Evolutionary conservation across 1,284 basidiomycete species (phyloP).

Genomic region (Inonotus hispidus): DNA sequence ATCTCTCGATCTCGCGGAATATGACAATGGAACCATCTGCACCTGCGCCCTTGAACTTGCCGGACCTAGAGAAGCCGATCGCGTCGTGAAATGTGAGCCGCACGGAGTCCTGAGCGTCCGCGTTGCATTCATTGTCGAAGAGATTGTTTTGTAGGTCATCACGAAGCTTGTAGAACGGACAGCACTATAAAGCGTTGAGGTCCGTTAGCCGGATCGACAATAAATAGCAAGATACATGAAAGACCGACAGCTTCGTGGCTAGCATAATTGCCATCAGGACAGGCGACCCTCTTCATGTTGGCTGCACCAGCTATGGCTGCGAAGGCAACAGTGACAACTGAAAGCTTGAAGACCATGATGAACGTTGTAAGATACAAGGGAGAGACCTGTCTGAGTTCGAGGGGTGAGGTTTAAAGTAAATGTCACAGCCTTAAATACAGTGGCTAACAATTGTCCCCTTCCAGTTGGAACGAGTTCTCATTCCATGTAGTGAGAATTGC

Average conservation of each 20-base stretch:
- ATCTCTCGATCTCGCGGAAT: slow-evolving; percentile 13
- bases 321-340: slow-evolving; percentile 10
- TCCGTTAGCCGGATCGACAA: background rate
- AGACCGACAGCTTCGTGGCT: slow-evolving; percentile 17
- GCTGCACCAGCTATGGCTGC: slow-evolving; percentile 15
- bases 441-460: background rate
- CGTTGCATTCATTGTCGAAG: slow-evolving; percentile 21
- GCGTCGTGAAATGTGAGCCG: slow-evolving; percentile 27
- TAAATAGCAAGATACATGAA: too few species aligned
- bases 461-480: background rate
- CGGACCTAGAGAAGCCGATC: slow-evolving; percentile 23
- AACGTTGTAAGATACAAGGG: too few species aligned
- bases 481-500: background rate
- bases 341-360: slow-evolving; percentile 16
- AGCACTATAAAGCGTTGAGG: slow-evolving; percentile 12
- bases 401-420: background rate
- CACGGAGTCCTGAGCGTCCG: slow-evolving; percentile 23
- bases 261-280: slow-evolving; percentile 20
- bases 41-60: slow-evolving; percentile 14
- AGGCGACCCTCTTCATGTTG: slow-evolving; percentile 20
- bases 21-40: slow-evolving; percentile 21
- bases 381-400: too few species aligned
- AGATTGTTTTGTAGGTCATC: slow-evolving; percentile 22
- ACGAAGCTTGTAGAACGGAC: slow-evolving; percentile 21
- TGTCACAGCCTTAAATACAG: background rate